These are phyloP conservation scores for Podaxis sp. DNA, from an alignment of 768 basidiomycete species.

Conservation along the genomic window DNA sequence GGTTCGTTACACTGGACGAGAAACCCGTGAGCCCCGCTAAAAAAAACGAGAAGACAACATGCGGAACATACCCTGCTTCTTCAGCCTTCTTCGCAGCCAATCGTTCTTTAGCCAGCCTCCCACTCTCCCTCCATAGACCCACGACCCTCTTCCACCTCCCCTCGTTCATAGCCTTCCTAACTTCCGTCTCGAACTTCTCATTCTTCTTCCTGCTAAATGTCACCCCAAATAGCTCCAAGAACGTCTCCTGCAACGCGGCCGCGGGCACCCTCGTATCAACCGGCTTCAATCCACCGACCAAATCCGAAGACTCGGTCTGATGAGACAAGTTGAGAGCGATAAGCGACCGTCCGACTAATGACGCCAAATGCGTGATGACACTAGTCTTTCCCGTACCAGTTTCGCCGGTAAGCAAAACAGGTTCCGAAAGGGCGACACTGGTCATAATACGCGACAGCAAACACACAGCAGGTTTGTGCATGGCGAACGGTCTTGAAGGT, in stretches of 20 bases:
- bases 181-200: slow-evolving; percentile 77
- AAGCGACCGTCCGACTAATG: slow-evolving; percentile 71
- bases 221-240: slow-evolving; percentile 76
- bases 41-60: neutral
- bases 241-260: slow-evolving; percentile 64
- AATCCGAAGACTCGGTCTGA: slow-evolving; percentile 93
- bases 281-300: slow-evolving; percentile 96
- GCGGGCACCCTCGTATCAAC: slow-evolving; percentile 84
- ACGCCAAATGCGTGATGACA: slow-evolving; percentile 82
- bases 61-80: slow-evolving; percentile 26
- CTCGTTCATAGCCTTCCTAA: slow-evolving; percentile 78
- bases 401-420: slow-evolving; percentile 91
- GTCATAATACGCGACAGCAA: slow-evolving; percentile 81
- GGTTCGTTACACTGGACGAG: slow-evolving; percentile 15
- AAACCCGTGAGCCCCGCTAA: neutral
- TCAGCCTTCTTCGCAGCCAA: slow-evolving; percentile 38
- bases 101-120: slow-evolving; percentile 65
- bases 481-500: slow-evolving; percentile 68
- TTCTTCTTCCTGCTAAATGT: slow-evolving; percentile 94
- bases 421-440: slow-evolving; percentile 72
- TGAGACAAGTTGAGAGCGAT: slow-evolving; percentile 93
- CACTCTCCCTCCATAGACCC: slow-evolving; percentile 81
- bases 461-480: slow-evolving; percentile 81
- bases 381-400: slow-evolving; percentile 99
- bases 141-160: slow-evolving; percentile 85